A percentile compares a stretch with the other conserved stretches of the same genome.
phyloP scores from a whole-genome alignment of 2,329 filamentous ascomycete genomes.

The Helminthosporium solani region DNA sequence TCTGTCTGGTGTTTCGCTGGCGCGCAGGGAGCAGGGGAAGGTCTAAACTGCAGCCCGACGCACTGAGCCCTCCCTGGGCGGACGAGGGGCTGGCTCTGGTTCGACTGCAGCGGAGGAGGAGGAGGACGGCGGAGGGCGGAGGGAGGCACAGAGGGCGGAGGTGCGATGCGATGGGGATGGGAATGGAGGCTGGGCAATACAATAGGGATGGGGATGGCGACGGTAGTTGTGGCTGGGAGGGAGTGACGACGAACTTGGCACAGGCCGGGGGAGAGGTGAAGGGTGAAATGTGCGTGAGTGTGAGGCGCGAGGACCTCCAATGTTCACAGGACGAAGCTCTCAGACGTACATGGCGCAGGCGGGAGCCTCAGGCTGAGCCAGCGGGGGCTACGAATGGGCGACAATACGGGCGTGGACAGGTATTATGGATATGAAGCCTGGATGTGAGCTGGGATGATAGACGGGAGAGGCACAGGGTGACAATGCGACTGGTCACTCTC shows the following conservation, averaged over 20 bases:
- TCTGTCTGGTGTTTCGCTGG: neutral
- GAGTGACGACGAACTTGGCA: neutral
- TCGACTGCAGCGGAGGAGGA: too few relatives aligned
- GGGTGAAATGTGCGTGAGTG: neutral
- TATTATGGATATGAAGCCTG: too few relatives aligned
- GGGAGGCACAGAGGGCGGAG: too few relatives aligned
- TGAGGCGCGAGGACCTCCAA: neutral
- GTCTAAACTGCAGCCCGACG: slow-evolving; percentile 8
- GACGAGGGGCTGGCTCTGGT: slow-evolving; percentile 4
- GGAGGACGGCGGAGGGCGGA: too few relatives aligned
- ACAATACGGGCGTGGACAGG: too few relatives aligned
- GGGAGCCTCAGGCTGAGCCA: slow-evolving; percentile 9
- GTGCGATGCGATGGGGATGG: too few relatives aligned
- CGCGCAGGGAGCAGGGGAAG: slow-evolving; percentile 29
- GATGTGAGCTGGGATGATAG: too few relatives aligned
- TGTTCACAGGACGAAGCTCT: neutral
- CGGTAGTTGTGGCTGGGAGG: neutral
- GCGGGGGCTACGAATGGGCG: neutral
- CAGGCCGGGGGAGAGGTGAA: neutral
- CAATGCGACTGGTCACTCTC: too few relatives aligned
- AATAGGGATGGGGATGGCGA: too few relatives aligned
- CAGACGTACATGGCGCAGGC: slow-evolving; percentile 9
- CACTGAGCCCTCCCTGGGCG: slow-evolving; percentile 1
- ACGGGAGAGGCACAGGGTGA: too few relatives aligned
- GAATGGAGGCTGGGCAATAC: too few relatives aligned